Conservation (phyloP, 1,284 basidiomycete species). For the Ganoderma boninense region DNA sequence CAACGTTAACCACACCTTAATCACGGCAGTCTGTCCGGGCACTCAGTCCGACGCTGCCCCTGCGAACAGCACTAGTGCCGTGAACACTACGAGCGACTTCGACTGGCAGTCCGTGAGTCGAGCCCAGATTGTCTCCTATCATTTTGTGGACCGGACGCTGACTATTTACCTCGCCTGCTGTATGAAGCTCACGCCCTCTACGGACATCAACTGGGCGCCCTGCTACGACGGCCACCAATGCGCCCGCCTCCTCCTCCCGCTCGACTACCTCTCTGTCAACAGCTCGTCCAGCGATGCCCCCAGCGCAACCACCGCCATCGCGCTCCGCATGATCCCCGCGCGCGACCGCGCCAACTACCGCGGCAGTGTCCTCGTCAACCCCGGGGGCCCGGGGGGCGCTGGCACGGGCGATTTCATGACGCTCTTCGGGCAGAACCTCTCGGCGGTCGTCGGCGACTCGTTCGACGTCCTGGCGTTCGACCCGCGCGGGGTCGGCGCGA, state of each 20-base stretch:
- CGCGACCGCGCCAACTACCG: constrained; percentile 43
- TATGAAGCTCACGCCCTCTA: constrained; percentile 27
- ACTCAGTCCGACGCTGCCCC: too few species aligned
- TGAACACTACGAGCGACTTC: too few species aligned
- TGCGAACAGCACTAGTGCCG: too few species aligned
- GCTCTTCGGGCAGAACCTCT: constrained; percentile 9
- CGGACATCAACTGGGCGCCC: constrained; percentile 33
- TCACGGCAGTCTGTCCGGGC: too few species aligned
- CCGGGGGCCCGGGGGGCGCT: constrained; percentile 60
- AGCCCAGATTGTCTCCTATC: too few species aligned
- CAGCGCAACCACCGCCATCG: constrained; percentile 43
- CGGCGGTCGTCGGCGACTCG: constrained; percentile 33
- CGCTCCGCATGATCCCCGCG: constrained; percentile 43
- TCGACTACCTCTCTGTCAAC: constrained; percentile 43
- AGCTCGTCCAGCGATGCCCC: constrained; percentile 12
- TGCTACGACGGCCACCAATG: constrained; percentile 37
- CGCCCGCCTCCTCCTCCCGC: constrained; percentile 43
- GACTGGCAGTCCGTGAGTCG: too few species aligned
- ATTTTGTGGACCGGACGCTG: too few species aligned
- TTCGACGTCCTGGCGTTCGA: constrained; percentile 53
- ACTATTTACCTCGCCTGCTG: too few species aligned
- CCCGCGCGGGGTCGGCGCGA: constrained; percentile 41
- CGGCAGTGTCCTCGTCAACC: constrained; percentile 59
- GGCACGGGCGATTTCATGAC: constrained; percentile 40
- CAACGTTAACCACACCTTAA: too few species aligned